Evolutionary conservation across 495 filamentous ascomycete genomes (phyloP), one percentile per base, ranked within the genome.

Genomic region (Podospora australis): DNA sequence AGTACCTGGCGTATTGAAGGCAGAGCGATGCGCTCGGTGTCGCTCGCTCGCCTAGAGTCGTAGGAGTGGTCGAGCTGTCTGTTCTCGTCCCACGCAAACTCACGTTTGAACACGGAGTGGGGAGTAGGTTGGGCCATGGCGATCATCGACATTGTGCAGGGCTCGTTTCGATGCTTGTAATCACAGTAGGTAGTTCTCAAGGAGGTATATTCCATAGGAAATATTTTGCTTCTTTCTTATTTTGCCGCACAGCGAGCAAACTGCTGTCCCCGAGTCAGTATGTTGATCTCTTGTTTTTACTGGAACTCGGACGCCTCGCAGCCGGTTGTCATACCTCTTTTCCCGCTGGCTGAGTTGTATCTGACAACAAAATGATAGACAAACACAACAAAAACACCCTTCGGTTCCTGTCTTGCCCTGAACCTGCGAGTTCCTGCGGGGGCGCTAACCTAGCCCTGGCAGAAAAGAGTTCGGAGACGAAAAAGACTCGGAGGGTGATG

Each of bases 1-100:
- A 44, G n/a, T 66, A 73, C 72, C 62, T 68, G 64, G 47, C 63
- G 61, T 21, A 75, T 73, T 11, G 72, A 62, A 17, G 72, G 72
- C 16, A 75, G 59, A 25, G 63, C 62, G 44, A 69, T 48, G n/a
- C 46, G 58, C 46, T 66, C 63, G 17, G 38, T n/a, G 17, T 58
- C 54, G 20, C 48, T 55, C 24, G 52, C 50, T 20, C 49, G 45
- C 40, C 57, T 55, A 26, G 49, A 30, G 22, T 43, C 28, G 16
- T 48, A 49, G 25, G 39, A 35, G 21, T 56, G 59, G 8, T 48
- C 56, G 20, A 40, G 21, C 5, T 54, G 44, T 36, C 53, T 53
- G 55, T 40, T 32, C 21, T 62, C 57, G 23, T 56, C 46, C 61
- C 61, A 64, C 17, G 50, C 44, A 16, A 52, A 54, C 23, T 63